Conservation (phyloP, 2,329 filamentous ascomycete species). For the Alternaria consortialis region DNA sequence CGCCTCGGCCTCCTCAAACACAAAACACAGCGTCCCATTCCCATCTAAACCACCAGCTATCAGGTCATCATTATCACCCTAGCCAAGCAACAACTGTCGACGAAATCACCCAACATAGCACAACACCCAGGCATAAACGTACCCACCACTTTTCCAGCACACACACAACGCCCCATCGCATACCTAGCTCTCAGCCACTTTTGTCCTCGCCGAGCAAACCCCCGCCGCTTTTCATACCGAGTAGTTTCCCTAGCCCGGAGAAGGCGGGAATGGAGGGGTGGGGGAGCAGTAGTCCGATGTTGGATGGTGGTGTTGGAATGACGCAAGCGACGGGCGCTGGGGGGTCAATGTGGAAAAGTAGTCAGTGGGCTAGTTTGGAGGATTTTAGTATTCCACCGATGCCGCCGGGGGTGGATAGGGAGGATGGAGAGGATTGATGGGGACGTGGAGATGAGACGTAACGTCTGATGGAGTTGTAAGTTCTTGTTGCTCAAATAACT, state of each 20-base stretch:
- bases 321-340: conserved; percentile 15
- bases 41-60: conserved; percentile 2
- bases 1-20: conserved; percentile 20
- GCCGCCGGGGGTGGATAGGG: conserved; percentile 27
- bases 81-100: conserved; percentile 50
- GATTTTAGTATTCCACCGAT: conserved; percentile 46
- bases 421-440: neutral
- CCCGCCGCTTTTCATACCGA: conserved; percentile 45
- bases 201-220: conserved; percentile 33
- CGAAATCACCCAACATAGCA: conserved; percentile 31
- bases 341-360: conserved; percentile 9
- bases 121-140: conserved; percentile 26
- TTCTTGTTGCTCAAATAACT: neutral
- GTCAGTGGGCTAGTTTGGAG: conserved; percentile 37
- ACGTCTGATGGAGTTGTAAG: too few species aligned
- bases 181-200: conserved; percentile 28
- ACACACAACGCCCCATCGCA: conserved; percentile 35
- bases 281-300: conserved; percentile 40
- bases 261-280: conserved; percentile 28
- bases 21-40: neutral
- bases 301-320: conserved; percentile 9
- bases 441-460: conserved; percentile 1
- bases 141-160: conserved; percentile 22
- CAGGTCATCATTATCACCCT: conserved; percentile 13
- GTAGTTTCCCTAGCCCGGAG: conserved; percentile 45